phyloP scores from a whole-genome alignment of 192 early-diverging fungal species.

The Rhizoclosmatium globosum region DNA sequence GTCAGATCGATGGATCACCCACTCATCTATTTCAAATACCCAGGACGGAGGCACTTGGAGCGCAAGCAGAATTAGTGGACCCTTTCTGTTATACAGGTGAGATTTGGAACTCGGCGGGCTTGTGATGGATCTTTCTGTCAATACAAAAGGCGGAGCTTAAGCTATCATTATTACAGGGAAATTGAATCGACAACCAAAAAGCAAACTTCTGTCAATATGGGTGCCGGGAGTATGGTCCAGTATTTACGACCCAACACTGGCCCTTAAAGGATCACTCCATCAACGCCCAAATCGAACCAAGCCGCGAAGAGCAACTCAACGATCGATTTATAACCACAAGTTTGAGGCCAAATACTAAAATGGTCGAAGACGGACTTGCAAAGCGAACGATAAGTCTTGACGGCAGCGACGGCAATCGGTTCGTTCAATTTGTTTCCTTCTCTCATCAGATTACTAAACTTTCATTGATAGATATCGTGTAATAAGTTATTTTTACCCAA shows the following conservation, averaged over 20 bases:
- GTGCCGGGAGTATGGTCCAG: no score
- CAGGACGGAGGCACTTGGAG: slow-evolving; percentile 14
- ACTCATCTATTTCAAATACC: background rate
- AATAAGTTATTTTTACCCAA: slow-evolving; percentile 18
- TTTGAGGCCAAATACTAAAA: background rate
- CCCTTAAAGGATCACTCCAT: no score
- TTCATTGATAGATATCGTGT: background rate
- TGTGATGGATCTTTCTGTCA: background rate
- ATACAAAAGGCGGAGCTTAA: no score
- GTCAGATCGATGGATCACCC: background rate
- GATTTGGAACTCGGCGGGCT: background rate
- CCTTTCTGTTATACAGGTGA: slow-evolving; percentile 25
- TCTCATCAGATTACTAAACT: background rate
- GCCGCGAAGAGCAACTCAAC: no score
- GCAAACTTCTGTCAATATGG: no score
- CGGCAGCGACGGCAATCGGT: background rate
- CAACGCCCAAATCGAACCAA: no score
- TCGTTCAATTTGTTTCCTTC: background rate
- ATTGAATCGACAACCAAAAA: no score
- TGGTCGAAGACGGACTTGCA: background rate
- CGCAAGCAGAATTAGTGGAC: slow-evolving; percentile 13
- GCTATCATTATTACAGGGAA: no score
- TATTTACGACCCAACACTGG: no score
- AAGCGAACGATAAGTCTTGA: background rate
- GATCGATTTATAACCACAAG: background rate